Evolutionary conservation across 1,284 basidiomycete genomes (phyloP).

Genomic region (Pholiota adiposa): DNA sequence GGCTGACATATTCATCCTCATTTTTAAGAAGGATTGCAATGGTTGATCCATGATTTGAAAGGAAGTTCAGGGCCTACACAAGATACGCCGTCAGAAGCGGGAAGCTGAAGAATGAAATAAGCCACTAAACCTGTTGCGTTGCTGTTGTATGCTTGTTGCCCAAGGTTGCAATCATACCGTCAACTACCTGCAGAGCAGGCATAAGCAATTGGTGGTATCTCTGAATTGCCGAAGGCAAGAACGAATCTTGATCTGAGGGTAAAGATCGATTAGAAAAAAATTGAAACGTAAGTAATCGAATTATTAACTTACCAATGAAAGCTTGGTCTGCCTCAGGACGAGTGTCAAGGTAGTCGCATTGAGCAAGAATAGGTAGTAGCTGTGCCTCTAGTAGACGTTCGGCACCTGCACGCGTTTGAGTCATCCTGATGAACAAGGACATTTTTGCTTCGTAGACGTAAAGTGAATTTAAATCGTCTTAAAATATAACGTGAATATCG

Average conservation of each 20-base stretch:
- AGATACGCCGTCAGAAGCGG: neutral
- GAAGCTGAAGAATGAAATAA: neutral
- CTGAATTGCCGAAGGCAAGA: slow-evolving; percentile 86
- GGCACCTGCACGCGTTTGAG: slow-evolving; percentile 82
- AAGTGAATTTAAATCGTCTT: slow-evolving; percentile 88
- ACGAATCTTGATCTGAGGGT: slow-evolving; percentile 74
- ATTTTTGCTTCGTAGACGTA: slow-evolving; percentile 97
- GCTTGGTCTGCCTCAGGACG: slow-evolving; percentile 82
- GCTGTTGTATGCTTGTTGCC: slow-evolving; percentile 68
- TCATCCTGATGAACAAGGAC: slow-evolving; percentile 85
- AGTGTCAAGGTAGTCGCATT: slow-evolving; percentile 88
- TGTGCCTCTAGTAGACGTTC: slow-evolving; percentile 86
- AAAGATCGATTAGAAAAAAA: neutral
- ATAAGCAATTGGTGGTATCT: slow-evolving; percentile 89
- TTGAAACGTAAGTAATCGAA: neutral
- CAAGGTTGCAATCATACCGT: slow-evolving; percentile 70
- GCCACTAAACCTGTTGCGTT: slow-evolving; percentile 60
- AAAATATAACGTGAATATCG: slow-evolving; percentile 5
- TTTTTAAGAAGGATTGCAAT: slow-evolving; percentile 80
- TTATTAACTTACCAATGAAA: slow-evolving; percentile 66
- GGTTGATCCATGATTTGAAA: slow-evolving; percentile 81
- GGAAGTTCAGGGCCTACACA: slow-evolving; percentile 71
- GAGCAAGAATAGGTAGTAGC: slow-evolving; percentile 77
- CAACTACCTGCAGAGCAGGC: slow-evolving; percentile 82
- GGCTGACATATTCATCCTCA: slow-evolving; percentile 63